phyloP scores from a whole-genome alignment of 768 basidiomycete species.

The Mycena albidolilacea region DNA sequence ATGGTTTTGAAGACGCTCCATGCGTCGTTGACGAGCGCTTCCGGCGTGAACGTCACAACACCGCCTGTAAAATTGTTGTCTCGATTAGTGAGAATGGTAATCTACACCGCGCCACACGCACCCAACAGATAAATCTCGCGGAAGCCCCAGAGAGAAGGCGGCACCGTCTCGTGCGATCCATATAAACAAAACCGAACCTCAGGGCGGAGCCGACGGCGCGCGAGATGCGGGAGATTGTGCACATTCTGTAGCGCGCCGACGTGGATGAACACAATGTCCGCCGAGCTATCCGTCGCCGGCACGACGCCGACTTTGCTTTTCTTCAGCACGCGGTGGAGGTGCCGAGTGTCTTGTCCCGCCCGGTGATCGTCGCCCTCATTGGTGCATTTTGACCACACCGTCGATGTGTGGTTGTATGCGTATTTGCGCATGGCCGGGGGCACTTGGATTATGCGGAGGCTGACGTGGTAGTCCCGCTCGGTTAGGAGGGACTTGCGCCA shows the following conservation, averaged over 20 bases:
- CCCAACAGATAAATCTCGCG: constrained; percentile 21
- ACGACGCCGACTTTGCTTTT: background rate
- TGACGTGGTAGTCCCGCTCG: constrained; percentile 11
- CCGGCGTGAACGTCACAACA: constrained; percentile 31
- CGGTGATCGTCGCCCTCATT: background rate
- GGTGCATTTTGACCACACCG: constrained; percentile 8
- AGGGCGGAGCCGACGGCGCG: constrained; percentile 15
- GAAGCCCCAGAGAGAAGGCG: constrained; percentile 18
- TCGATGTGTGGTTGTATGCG: background rate
- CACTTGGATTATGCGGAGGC: constrained; percentile 10
- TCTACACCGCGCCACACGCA: background rate
- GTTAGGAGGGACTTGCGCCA: constrained; percentile 17
- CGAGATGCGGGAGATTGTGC: constrained; percentile 18
- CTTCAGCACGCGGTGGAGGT: background rate
- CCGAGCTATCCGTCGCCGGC: background rate
- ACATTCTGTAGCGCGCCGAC: constrained; percentile 19
- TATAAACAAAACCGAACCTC: constrained; percentile 23
- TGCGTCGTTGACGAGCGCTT: constrained; percentile 22
- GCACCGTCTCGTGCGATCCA: constrained; percentile 16
- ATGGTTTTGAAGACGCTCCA: constrained; percentile 26
- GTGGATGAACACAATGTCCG: constrained; percentile 24
- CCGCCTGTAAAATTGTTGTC: constrained; percentile 1
- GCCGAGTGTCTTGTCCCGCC: constrained; percentile 12
- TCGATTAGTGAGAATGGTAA: background rate
- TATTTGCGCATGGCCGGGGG: background rate